Evolutionary conservation across 139 green algal species (phyloP).

Genomic region (Limnomonas spitsbergensis): DNA sequence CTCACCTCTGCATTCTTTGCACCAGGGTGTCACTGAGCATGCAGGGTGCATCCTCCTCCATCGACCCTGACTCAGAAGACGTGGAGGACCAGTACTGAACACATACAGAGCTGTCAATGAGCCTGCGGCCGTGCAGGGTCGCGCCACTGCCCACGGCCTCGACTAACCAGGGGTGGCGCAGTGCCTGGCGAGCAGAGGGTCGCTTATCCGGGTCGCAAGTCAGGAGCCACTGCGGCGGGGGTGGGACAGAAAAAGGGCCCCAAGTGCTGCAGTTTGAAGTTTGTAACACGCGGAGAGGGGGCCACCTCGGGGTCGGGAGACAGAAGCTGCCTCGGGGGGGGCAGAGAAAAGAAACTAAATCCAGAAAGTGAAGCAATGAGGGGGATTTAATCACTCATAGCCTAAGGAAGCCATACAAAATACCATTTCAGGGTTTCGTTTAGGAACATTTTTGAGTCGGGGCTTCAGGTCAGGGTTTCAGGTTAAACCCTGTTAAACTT

Average conservation of each 20-base stretch:
- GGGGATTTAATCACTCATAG: too few species aligned
- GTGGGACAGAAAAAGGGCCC: constrained; percentile 7
- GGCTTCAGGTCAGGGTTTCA: too few species aligned
- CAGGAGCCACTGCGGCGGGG: constrained; percentile 4
- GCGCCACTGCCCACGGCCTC: neutral
- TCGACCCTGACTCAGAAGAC: neutral
- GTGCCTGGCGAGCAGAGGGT: constrained; percentile 48
- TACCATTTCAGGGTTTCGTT: too few species aligned
- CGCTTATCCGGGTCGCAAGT: constrained; percentile 38
- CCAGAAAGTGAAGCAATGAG: too few species aligned
- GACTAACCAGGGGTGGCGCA: constrained; percentile 55
- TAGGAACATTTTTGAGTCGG: too few species aligned
- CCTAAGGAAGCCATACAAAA: too few species aligned
- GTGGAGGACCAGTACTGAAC: neutral
- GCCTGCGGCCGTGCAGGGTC: neutral
- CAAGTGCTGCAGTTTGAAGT: too few species aligned
- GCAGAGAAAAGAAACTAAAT: too few species aligned
- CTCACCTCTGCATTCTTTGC: neutral
- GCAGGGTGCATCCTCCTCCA: neutral
- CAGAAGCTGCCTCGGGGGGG: too few species aligned
- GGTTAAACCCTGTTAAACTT: too few species aligned
- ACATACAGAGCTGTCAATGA: neutral
- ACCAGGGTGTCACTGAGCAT: neutral
- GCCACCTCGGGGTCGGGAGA: too few species aligned
- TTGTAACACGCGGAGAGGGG: too few species aligned